A percentile compares a stretch with the other conserved stretches of the same genome.
phyloP scores from a whole-genome alignment of 2,329 filamentous ascomycete genomes.

The Leptographium lundbergii region DNA sequence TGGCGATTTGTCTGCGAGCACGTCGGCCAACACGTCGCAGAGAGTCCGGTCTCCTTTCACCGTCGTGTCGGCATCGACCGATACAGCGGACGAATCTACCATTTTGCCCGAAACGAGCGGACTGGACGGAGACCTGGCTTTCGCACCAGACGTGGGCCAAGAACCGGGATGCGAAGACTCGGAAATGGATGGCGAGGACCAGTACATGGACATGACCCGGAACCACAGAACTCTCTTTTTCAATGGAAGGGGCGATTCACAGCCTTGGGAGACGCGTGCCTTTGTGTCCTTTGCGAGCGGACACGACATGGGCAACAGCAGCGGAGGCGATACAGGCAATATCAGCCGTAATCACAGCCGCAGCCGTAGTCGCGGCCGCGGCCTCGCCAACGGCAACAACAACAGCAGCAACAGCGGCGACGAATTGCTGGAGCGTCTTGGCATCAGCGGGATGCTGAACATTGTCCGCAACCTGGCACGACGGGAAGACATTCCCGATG shows the following conservation, averaged over 20 bases:
- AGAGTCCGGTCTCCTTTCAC: conserved; percentile 10
- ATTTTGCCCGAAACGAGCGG: not conserved
- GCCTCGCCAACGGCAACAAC: not conserved
- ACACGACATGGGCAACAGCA: not conserved
- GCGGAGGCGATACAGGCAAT: not conserved
- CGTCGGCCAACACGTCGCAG: conserved; percentile 7
- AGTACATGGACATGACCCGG: not conserved
- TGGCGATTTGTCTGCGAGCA: not conserved
- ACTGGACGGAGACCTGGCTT: not conserved
- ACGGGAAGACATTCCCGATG: conserved; percentile 65
- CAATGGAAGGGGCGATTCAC: not conserved
- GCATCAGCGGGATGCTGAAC: conserved; percentile 49
- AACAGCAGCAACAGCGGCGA: conserved; percentile 11
- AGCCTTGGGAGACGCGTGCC: not conserved
- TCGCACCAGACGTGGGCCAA: conserved; percentile 18
- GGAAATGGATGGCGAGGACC: conserved; percentile 38
- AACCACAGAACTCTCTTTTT: not conserved
- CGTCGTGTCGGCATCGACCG: conserved; percentile 1
- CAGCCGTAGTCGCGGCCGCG: not conserved
- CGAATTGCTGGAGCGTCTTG: conserved; percentile 26
- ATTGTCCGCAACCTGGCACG: conserved; percentile 59
- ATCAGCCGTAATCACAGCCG: not conserved
- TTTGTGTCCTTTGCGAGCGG: not conserved
- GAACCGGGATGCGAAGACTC: conserved; percentile 42
- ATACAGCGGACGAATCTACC: conserved; percentile 7